phyloP scores from a whole-genome alignment of 2,329 filamentous ascomycete species.

The Pleomassaria siparia region DNA sequence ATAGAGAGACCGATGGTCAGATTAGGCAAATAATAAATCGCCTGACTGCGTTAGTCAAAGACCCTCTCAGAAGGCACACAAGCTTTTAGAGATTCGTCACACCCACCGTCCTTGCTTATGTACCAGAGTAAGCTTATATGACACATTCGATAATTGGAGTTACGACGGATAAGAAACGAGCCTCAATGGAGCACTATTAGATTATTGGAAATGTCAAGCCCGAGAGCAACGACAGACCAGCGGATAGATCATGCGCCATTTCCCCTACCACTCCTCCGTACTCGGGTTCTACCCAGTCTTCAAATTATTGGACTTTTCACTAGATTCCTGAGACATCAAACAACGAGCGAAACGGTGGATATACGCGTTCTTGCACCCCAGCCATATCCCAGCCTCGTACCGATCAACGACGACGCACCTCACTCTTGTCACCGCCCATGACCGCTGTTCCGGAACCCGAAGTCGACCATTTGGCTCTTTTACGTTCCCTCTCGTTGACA shows the following conservation, averaged over 20 bases:
- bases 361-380: neutral
- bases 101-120: neutral
- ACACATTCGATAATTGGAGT: conserved; percentile 6
- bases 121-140: neutral
- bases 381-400: neutral
- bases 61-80: neutral
- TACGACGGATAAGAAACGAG: neutral
- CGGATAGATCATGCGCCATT: neutral
- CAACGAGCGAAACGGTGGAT: neutral
- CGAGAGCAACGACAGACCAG: neutral
- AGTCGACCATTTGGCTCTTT: conserved; percentile 2
- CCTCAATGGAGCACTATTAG: conserved; percentile 3
- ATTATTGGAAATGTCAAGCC: conserved; percentile 2
- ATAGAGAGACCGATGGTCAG: conserved; percentile 4
- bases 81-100: neutral
- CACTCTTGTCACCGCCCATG: conserved; percentile 10
- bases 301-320: conserved; percentile 4
- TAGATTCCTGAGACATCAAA: conserved; percentile 3
- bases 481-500: conserved; percentile 1
- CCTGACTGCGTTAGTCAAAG: conserved; percentile 13
- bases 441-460: conserved; percentile 9
- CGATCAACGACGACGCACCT: conserved; percentile 19
- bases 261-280: neutral
- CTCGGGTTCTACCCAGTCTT: neutral
- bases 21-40: conserved; percentile 19